These are phyloP conservation scores for Beauveria sp. DNA, from an alignment of 2,329 filamentous ascomycete species.

Conservation along the genomic window DNA sequence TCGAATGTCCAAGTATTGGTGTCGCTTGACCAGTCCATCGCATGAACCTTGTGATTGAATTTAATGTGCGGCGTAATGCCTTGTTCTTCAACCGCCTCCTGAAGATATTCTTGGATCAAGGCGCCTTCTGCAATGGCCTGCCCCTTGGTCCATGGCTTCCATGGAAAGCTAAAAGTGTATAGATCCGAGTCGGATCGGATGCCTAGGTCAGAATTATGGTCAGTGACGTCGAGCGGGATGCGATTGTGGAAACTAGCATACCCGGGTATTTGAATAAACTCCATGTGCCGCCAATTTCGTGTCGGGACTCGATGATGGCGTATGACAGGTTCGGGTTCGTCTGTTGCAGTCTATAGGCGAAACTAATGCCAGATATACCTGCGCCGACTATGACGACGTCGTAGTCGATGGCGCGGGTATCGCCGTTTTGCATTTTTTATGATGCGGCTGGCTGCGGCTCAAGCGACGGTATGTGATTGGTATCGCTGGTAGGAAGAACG, in stretches of 20 bases:
- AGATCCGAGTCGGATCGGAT: conserved; percentile 58
- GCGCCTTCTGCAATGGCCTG: conserved; percentile 43
- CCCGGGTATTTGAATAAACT: conserved; percentile 65
- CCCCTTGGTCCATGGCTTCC: conserved; percentile 56
- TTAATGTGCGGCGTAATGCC: conserved; percentile 46
- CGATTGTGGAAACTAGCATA: not conserved
- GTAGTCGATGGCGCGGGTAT: conserved; percentile 14
- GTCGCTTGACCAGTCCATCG: conserved; percentile 13
- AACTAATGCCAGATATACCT: conserved; percentile 69
- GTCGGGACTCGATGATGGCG: conserved; percentile 61
- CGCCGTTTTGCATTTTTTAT: not conserved
- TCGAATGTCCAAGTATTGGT: not conserved
- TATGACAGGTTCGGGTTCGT: conserved; percentile 49
- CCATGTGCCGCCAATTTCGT: conserved; percentile 68
- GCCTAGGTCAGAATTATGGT: conserved; percentile 27
- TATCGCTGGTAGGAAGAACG: too few species aligned
- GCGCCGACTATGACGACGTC: conserved; percentile 63
- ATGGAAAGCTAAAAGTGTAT: conserved; percentile 58
- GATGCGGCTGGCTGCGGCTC: too few species aligned
- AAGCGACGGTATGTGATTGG: too few species aligned
- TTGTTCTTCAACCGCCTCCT: conserved; percentile 41
- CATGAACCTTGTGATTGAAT: conserved; percentile 45
- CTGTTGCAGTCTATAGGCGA: conserved; percentile 59
- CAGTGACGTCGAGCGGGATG: not conserved
- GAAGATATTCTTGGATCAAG: conserved; percentile 48